Evolutionary conservation across 495 filamentous ascomycete species (phyloP).

Genomic region (Penicillium salamii): DNA sequence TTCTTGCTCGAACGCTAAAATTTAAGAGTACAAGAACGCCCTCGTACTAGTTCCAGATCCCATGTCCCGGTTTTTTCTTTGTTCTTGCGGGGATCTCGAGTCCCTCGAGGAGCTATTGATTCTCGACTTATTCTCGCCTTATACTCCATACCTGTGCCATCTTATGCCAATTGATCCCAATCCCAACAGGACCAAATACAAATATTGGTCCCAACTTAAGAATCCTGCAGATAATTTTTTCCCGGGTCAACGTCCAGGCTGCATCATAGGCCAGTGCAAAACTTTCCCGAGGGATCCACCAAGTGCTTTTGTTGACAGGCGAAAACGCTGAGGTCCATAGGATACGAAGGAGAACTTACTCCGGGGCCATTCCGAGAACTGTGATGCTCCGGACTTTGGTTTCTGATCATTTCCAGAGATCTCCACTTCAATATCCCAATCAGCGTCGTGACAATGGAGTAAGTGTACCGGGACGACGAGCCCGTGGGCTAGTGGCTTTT

Average conservation of each 20-base stretch:
- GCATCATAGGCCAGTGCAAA: slow-evolving; percentile 10
- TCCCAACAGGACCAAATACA: too few relatives aligned
- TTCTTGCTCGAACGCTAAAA: slow-evolving; percentile 26
- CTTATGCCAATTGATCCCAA: too few relatives aligned
- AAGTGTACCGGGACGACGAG: not conserved
- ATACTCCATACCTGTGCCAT: too few relatives aligned
- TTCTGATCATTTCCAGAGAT: not conserved
- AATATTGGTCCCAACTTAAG: too few relatives aligned
- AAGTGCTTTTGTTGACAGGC: slow-evolving; percentile 9
- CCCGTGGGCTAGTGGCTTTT: not conserved
- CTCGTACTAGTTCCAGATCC: too few relatives aligned
- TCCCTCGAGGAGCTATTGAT: too few relatives aligned
- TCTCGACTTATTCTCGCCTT: too few relatives aligned
- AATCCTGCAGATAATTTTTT: slow-evolving; percentile 11
- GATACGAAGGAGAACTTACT: too few relatives aligned
- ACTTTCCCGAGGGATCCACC: slow-evolving; percentile 1
- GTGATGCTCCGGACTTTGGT: too few relatives aligned
- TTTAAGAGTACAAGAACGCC: slow-evolving; percentile 28
- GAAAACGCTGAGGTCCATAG: not conserved
- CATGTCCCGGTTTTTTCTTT: slow-evolving; percentile 8
- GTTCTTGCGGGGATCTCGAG: not conserved
- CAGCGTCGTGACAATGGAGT: not conserved
- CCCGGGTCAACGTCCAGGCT: slow-evolving; percentile 15
- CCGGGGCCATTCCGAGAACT: too few relatives aligned
- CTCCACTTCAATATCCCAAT: slow-evolving; percentile 2